These are phyloP conservation scores for Yarrowia phangngaensis DNA, from an alignment of 805 yeast genomes.

Conservation along the genomic window DNA sequence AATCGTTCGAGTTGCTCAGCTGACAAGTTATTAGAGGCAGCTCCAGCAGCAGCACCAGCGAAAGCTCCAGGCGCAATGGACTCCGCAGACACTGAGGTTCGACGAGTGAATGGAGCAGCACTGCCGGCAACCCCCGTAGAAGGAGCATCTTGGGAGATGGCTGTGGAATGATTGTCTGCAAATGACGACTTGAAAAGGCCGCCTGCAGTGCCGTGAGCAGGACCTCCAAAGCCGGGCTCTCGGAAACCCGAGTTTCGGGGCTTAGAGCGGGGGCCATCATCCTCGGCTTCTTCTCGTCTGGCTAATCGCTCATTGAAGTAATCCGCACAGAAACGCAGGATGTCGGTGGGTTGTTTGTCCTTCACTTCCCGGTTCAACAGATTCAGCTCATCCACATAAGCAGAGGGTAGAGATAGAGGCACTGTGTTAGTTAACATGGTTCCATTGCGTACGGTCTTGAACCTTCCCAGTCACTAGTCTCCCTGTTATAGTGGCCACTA, in stretches of 20 bases:
- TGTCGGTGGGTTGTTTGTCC: slow-evolving; percentile 57
- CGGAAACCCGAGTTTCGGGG: slow-evolving; percentile 8
- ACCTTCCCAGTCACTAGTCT: no score
- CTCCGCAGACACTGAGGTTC: slow-evolving; percentile 89
- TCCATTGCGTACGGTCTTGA: no score
- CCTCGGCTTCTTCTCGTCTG: slow-evolving; percentile 31
- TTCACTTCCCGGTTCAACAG: slow-evolving; percentile 58
- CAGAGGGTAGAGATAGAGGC: slow-evolving; percentile 41
- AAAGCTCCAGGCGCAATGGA: slow-evolving; percentile 31
- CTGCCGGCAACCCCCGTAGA: no score
- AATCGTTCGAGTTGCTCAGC: slow-evolving; percentile 63
- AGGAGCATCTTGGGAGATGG: slow-evolving; percentile 29
- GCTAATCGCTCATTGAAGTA: slow-evolving; percentile 62
- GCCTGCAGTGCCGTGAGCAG: neutral
- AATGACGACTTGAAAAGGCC: slow-evolving; percentile 11
- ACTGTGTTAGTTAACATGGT: slow-evolving; percentile 11
- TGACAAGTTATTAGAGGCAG: slow-evolving; percentile 27
- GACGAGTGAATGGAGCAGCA: slow-evolving; percentile 45
- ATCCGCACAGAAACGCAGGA: slow-evolving; percentile 71
- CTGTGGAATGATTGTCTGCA: slow-evolving; percentile 15
- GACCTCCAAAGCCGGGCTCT: slow-evolving; percentile 11
- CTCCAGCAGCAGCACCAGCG: slow-evolving; percentile 27
- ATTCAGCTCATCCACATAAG: slow-evolving; percentile 53
- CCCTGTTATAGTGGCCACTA: no score
- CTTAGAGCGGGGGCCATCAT: slow-evolving; percentile 22